Base-by-base conservation (phyloP, 805 yeast species). In the Saccharomycopsis lassenensis region DNA sequence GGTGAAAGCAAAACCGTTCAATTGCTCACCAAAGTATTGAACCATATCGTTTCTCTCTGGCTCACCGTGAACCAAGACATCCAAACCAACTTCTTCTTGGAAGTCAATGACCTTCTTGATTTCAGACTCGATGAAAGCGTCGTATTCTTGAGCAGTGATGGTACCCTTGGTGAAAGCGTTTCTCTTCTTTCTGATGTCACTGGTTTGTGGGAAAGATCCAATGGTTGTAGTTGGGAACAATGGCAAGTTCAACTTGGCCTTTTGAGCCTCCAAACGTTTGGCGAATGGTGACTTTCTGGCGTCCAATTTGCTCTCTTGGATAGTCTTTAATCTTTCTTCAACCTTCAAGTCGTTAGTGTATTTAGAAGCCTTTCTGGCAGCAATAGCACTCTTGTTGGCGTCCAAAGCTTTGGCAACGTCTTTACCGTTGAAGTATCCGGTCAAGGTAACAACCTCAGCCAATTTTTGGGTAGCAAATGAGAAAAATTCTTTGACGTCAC, bases 41-140 rank as follows among this genome's bases (percentile, higher is more conserved):
- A 91, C 98, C 99, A 91, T 91, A 73, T 91, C 99, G 73, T 91
- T 91, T 78, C 99, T 83, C 78, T 91, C 98, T 67, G 99, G 98
- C 74, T 91, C 99, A 74, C 99, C 99, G 69, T 91, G 98, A 51
- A 91, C 99, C 54, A 89, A 73, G 55, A 91, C 97, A 62, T 91
- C 99, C 56, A 91, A 77, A 54, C 94, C 99, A 58, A 89, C 77
- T 64, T 91, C 95, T 72, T 91, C 98, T 75, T 91, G 99, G 93
- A 91, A 91, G 73, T 85, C 80, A 67, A 91, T 83, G 58, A 89
- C 97, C 46, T 71, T 78, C 63, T 82, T 89, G 54, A 91, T 91
- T 75, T 91, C 97, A 69, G 85, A 71, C 72, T 91, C 84, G 65
- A 91, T 91, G 77, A 91, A 91, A 60, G 76, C 65, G 68, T 91